phyloP scores from a whole-genome alignment of 2,329 filamentous ascomycete species.

The Monosporascus sp. region DNA sequence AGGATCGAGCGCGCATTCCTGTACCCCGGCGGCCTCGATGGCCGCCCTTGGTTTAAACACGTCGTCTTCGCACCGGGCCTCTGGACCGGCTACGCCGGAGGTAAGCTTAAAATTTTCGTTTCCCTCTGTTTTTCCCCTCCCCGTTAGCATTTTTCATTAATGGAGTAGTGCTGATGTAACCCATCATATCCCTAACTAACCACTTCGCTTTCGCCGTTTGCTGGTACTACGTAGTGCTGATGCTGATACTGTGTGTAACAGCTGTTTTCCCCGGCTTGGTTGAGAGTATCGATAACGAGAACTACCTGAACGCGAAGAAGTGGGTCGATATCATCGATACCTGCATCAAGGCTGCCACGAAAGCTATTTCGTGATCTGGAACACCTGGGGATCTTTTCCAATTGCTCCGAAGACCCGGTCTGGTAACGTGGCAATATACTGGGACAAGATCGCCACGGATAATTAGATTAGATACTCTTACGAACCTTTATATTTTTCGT shows the following conservation, averaged over 20 bases:
- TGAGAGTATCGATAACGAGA: slow-evolving; percentile 56
- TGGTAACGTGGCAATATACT: too few species aligned
- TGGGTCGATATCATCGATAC: slow-evolving; percentile 56
- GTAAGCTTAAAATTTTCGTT: too few species aligned
- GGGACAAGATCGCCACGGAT: too few species aligned
- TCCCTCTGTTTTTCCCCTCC: too few species aligned
- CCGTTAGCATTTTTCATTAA: slow-evolving; percentile 6
- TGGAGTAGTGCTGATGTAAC: neutral
- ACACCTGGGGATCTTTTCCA: too few species aligned
- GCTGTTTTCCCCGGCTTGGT: slow-evolving; percentile 58
- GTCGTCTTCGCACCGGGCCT: slow-evolving; percentile 87
- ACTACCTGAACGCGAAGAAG: slow-evolving; percentile 52
- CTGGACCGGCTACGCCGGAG: slow-evolving; percentile 86
- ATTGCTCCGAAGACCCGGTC: too few species aligned
- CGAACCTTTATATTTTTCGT: too few species aligned
- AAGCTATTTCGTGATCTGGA: slow-evolving; percentile 23
- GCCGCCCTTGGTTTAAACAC: slow-evolving; percentile 86
- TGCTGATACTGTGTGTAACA: slow-evolving; percentile 14
- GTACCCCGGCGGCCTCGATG: slow-evolving; percentile 70
- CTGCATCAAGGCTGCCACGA: slow-evolving; percentile 42
- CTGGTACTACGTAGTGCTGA: too few species aligned
- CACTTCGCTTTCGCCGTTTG: too few species aligned
- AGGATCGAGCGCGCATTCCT: slow-evolving; percentile 75
- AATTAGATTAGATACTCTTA: too few species aligned
- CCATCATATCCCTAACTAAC: slow-evolving; percentile 8